Evolutionary conservation across 768 basidiomycete species (phyloP), one percentile per base, ranked within the genome.

Genomic region (Lentinula guzmanii): DNA sequence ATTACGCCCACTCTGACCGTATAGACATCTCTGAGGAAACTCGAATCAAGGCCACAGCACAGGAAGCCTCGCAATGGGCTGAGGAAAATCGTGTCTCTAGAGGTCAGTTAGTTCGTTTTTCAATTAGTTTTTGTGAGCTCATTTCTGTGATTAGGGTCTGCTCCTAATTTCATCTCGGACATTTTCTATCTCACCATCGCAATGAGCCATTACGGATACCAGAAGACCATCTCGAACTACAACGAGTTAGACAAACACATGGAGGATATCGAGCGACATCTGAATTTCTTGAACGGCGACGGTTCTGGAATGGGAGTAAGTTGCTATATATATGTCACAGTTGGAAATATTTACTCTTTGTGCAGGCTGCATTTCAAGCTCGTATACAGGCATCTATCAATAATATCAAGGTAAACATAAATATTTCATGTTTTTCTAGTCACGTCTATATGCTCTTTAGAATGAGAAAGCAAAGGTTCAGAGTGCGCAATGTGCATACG

Each of bases 131-230:
- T 37, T 13, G 3, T 52, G 8, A 15, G 15, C 52, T 52, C n/a
- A 13, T 33, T 24, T 13, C 4, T 5, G 53, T 39, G 34, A 43
- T 58, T 67, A 86, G 86, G 81, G n/a, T 70, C 84, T 3, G 70
- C 86, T 5, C 86, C 91, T 2, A 97, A 97, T 70, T 99, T 99
- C 73, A 93, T 98, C 64, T 93, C 96, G 5, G 89, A 98, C 48
- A 85, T 97, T 18, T 98, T 98, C 77, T 98, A 91, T 76, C 80
- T 98, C 48, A 81, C 89, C 7, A 82, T 91, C 52, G 89, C 93
- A 0, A 90, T 89, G 79, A 88, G 90, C 60, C 96, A 99, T 74
- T 89, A 93, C 61, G 96, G 95, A 3, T 84, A 91, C 63, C 80
- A 91, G 65, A 87, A 84, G 70, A 92, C 93, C 1, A 87, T 95